Evolutionary conservation across 192 early-diverging fungal genomes (phyloP).

Genomic region (Coemansia sp.): DNA sequence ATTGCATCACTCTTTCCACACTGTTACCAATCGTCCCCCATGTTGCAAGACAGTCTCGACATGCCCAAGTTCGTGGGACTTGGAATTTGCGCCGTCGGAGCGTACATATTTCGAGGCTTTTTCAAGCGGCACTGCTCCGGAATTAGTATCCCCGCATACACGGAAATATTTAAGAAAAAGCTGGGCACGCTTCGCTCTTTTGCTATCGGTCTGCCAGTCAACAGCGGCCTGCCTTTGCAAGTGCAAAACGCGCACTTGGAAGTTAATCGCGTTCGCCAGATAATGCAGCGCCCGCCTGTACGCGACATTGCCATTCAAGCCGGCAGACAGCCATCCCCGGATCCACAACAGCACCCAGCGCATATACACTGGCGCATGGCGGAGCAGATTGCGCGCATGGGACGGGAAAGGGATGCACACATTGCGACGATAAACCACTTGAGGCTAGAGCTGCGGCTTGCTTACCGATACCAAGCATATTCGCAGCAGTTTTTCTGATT

Average conservation of each 20-base stretch:
- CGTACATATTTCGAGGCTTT: neutral
- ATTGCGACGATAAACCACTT: neutral
- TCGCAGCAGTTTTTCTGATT: neutral
- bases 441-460: neutral
- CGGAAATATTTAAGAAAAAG: neutral
- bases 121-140: neutral
- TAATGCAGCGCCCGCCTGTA: neutral
- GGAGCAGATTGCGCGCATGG: constrained; percentile 1
- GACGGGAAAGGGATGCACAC: neutral
- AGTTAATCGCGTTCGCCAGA: neutral
- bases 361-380: neutral
- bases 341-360: neutral
- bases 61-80: neutral
- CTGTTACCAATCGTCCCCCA: neutral
- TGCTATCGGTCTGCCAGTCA: neutral
- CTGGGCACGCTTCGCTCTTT: neutral
- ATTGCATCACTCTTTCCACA: neutral
- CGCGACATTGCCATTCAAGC: constrained; percentile 3
- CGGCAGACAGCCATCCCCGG: neutral
- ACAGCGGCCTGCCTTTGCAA: neutral
- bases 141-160: neutral
- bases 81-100: neutral
- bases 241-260: constrained; percentile 1
- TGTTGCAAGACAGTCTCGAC: neutral
- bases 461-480: neutral